Conservation (phyloP, 768 basidiomycete genomes). For the Lentinula guzmanii region DNA sequence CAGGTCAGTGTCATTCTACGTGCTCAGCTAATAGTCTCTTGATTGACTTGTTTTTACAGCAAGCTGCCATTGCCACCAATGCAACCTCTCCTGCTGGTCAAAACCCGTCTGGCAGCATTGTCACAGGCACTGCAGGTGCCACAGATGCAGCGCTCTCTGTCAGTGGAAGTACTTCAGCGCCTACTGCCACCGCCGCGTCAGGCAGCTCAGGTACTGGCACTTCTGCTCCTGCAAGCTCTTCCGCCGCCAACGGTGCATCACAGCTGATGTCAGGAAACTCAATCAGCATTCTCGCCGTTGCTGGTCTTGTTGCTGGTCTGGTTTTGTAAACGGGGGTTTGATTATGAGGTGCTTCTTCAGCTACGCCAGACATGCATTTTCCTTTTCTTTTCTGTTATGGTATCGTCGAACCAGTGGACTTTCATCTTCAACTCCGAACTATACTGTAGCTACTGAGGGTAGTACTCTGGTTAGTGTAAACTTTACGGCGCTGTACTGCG, state of each 20-base stretch:
- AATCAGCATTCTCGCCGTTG: constrained; percentile 4
- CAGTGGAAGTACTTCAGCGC: neutral
- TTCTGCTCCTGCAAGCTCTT: constrained; percentile 11
- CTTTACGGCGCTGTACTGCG: neutral
- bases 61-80: constrained; percentile 14
- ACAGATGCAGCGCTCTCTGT: constrained; percentile 9
- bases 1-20: constrained; percentile 20
- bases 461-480: constrained; percentile 6
- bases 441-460: neutral
- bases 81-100: constrained; percentile 10
- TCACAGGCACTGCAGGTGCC: constrained; percentile 6
- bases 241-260: constrained; percentile 4
- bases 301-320: constrained; percentile 4
- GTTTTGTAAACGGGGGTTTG: neutral
- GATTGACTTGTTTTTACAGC: neutral
- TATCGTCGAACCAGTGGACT: constrained; percentile 1
- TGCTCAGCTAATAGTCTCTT: neutral
- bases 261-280: constrained; percentile 1
- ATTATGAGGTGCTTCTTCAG: neutral
- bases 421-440: neutral
- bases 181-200: constrained; percentile 12
- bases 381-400: neutral
- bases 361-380: neutral
- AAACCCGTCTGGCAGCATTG: constrained; percentile 6
- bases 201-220: constrained; percentile 15